Evolutionary conservation across 2,329 filamentous ascomycete species (phyloP).

Genomic region (Zarea fungicola): DNA sequence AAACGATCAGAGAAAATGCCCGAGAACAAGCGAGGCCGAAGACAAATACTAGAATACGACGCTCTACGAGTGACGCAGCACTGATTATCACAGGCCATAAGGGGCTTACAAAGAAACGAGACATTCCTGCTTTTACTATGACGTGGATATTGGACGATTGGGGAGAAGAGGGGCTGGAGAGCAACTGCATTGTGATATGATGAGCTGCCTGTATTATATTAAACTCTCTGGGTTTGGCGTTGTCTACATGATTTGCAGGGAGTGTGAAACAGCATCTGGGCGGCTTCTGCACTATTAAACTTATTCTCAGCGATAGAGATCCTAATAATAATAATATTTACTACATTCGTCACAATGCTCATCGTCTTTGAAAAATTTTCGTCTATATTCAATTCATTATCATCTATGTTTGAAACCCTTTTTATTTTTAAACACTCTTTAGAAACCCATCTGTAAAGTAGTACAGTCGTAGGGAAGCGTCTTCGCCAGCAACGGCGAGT

Average conservation of each 20-base stretch:
- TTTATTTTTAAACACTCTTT: conserved; percentile 1
- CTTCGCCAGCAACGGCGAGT: conserved; percentile 54
- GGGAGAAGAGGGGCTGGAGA: too few species aligned
- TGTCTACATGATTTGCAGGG: neutral
- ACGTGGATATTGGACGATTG: too few species aligned
- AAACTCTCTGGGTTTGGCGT: conserved; percentile 5
- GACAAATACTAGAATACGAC: too few species aligned
- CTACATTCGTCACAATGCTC: neutral
- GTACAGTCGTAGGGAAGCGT: conserved; percentile 56
- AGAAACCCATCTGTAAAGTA: conserved; percentile 31
- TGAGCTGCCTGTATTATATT: neutral
- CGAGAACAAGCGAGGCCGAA: too few species aligned
- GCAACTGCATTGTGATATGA: neutral
- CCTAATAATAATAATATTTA: conserved; percentile 12
- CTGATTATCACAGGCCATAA: too few species aligned
- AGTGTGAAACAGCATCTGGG: neutral
- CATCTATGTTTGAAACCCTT: too few species aligned
- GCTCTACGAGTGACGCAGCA: too few species aligned
- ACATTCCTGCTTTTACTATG: too few species aligned
- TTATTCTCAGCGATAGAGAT: conserved; percentile 2
- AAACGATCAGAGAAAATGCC: too few species aligned
- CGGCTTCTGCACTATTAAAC: conserved; percentile 5
- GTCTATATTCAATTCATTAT: neutral
- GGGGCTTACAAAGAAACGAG: too few species aligned
- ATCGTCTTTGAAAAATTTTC: too few species aligned